Conservation (phyloP, 2,329 filamentous ascomycete species). For the Exophiala phaeomuriformis region DNA sequence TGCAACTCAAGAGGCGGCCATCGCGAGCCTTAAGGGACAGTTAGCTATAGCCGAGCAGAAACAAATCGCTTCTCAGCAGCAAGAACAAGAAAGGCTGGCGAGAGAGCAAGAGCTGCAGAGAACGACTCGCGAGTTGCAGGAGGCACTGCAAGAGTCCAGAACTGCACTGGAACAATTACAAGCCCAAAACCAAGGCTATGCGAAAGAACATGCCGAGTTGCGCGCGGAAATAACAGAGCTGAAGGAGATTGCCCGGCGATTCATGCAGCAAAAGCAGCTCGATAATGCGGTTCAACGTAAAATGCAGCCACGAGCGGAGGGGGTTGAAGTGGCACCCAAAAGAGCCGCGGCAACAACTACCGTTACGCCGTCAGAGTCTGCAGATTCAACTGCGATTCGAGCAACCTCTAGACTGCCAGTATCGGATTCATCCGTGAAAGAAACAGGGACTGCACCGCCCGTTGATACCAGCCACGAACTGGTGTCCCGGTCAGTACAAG, state of each 20-base stretch:
- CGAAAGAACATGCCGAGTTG: constrained; percentile 7
- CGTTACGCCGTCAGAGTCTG: neutral
- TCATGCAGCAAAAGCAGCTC: constrained; percentile 3
- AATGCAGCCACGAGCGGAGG: neutral
- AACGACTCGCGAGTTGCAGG: constrained; percentile 1
- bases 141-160: constrained; percentile 9
- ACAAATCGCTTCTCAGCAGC: constrained; percentile 9
- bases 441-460: neutral
- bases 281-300: neutral
- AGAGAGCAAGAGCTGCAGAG: constrained; percentile 8
- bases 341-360: neutral
- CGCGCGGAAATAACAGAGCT: constrained; percentile 6
- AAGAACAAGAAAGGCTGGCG: neutral
- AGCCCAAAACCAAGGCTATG: neutral
- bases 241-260: constrained; percentile 6
- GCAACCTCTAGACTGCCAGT: neutral
- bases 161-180: constrained; percentile 3
- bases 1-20: constrained; percentile 4
- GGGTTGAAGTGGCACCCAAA: neutral
- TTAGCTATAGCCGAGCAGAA: constrained; percentile 6
- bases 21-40: constrained; percentile 8
- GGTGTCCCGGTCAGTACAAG: neutral
- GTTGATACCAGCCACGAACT: neutral
- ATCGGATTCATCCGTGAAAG: neutral
- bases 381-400: neutral